Conservation (phyloP, 169 alveolate genomes). For the Eimeria zaria region DNA sequence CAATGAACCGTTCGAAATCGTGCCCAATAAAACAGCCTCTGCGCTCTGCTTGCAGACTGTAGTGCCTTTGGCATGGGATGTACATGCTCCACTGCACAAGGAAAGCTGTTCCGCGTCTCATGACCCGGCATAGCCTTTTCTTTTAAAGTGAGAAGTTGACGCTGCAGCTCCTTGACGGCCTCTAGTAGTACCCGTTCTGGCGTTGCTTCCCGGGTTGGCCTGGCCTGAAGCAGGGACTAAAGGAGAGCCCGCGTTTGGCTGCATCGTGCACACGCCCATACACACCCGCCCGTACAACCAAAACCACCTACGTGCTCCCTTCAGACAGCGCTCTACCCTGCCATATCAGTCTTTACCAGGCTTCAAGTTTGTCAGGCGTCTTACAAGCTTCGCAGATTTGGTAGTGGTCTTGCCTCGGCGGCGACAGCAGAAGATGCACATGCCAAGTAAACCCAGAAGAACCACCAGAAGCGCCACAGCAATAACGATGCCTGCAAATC, state of each 20-base stretch:
- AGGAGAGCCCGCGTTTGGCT: not conserved
- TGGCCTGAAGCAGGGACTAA: not conserved
- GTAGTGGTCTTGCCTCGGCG: not conserved
- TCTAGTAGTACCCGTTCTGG: not conserved
- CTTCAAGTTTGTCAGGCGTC: not conserved
- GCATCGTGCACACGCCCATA: not conserved
- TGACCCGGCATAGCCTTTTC: not conserved
- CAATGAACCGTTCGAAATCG: not conserved
- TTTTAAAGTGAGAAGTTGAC: not conserved
- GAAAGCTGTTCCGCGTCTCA: not conserved
- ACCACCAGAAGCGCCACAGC: not conserved
- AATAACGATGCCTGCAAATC: not conserved
- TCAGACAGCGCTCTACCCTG: not conserved
- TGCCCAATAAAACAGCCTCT: not conserved
- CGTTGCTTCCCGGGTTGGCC: not conserved
- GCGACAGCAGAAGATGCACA: constrained; percentile 55
- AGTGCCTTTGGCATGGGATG: not conserved
- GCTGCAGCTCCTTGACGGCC: not conserved
- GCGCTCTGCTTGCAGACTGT: not conserved
- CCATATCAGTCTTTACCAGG: not conserved
- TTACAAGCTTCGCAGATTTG: constrained; percentile 3
- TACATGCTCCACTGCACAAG: not conserved
- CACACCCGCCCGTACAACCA: too few species aligned
- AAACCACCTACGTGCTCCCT: not conserved
- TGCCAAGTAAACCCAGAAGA: not conserved